Conservation (phyloP, 2,329 filamentous ascomycete genomes). For the Penicillium sp. region DNA sequence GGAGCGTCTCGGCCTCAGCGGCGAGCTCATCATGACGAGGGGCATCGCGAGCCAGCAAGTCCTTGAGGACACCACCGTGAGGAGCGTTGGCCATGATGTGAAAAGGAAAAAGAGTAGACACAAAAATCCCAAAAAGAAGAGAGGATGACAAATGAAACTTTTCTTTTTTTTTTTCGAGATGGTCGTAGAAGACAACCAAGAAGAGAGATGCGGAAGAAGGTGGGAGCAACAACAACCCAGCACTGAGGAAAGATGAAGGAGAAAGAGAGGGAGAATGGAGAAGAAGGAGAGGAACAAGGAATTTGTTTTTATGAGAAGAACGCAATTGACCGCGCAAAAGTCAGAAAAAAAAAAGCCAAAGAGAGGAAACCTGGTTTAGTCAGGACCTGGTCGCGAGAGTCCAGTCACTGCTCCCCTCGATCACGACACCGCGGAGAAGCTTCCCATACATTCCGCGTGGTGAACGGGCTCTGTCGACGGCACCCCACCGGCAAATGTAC, state of each 20-base stretch:
- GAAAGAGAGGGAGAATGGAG: constrained; percentile 4
- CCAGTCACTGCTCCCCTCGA: not conserved
- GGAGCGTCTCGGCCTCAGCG: constrained; percentile 78
- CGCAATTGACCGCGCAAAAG: not conserved
- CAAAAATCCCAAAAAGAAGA: not conserved
- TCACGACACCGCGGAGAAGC: too few relatives aligned
- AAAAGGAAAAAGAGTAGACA: not conserved
- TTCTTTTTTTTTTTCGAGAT: too few relatives aligned
- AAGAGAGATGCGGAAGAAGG: constrained; percentile 5
- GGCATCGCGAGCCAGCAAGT: constrained; percentile 88
- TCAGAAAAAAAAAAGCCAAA: not conserved
- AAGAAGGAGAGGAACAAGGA: constrained; percentile 3
- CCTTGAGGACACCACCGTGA: constrained; percentile 93
- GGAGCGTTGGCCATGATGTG: constrained; percentile 51
- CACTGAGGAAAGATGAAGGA: constrained; percentile 4
- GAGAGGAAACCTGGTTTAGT: too few relatives aligned
- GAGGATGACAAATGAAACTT: not conserved
- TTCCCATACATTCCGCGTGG: too few relatives aligned
- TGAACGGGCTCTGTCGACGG: too few relatives aligned
- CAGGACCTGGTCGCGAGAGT: constrained; percentile 8
- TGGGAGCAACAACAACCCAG: constrained; percentile 2
- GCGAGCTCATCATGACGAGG: constrained; percentile 73
- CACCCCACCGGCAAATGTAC: not conserved
- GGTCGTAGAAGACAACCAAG: not conserved
- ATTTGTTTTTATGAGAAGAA: not conserved